Conservation (phyloP, 352 stramenopile species). For the Phytophthora tentaculata region DNA sequence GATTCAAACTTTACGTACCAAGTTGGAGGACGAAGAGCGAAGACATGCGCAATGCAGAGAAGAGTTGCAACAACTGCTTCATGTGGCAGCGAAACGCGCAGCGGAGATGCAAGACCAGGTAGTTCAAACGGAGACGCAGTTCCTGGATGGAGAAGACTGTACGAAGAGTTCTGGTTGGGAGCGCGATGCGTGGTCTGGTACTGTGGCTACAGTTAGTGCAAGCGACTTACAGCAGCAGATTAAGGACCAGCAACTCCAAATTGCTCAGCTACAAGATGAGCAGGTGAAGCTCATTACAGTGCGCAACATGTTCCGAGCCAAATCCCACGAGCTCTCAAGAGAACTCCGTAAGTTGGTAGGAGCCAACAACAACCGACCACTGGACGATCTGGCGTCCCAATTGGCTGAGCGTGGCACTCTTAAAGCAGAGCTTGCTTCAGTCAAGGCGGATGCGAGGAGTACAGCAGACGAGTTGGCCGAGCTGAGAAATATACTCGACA, state of each 20-base stretch:
- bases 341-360: conserved; percentile 69
- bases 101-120: conserved; percentile 34
- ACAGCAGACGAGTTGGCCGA: conserved; percentile 61
- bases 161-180: conserved; percentile 25
- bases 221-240: conserved; percentile 55
- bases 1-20: conserved; percentile 47
- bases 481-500: conserved; percentile 64
- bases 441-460: conserved; percentile 63
- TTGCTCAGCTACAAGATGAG: conserved; percentile 42
- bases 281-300: conserved; percentile 51
- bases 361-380: conserved; percentile 54
- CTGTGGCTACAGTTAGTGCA: conserved; percentile 45
- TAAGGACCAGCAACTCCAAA: conserved; percentile 29
- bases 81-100: conserved; percentile 15
- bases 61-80: conserved; percentile 46
- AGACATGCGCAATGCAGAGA: conserved; percentile 45
- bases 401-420: conserved; percentile 69
- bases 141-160: conserved; percentile 18
- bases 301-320: conserved; percentile 65
- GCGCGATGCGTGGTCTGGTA: conserved; percentile 32
- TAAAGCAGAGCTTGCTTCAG: conserved; percentile 52
- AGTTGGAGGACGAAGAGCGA: conserved; percentile 60
- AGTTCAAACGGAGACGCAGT: conserved; percentile 59
- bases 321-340: conserved; percentile 55
- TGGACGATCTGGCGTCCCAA: conserved; percentile 61